Evolutionary conservation across 495 filamentous ascomycete species (phyloP).

Genomic region (Symbiotaphrina buchneri): DNA sequence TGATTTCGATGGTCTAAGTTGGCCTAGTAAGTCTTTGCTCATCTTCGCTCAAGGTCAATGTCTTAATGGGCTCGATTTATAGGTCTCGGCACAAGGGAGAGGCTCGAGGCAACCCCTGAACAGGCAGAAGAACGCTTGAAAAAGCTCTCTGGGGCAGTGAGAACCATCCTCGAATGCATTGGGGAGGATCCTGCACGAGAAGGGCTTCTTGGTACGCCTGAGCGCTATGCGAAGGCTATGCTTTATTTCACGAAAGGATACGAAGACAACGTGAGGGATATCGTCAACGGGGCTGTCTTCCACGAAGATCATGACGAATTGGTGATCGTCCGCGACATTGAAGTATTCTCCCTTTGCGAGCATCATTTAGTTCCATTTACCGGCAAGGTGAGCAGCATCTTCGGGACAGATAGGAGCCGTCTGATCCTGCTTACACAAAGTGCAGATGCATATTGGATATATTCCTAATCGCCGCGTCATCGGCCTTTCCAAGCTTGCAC

Average conservation of each 20-base stretch:
- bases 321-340: slow-evolving; percentile 95
- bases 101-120: slow-evolving; percentile 56
- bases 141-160: slow-evolving; percentile 66
- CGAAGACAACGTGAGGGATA: slow-evolving; percentile 79
- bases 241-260: slow-evolving; percentile 98
- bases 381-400: slow-evolving; percentile 44
- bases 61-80: slow-evolving; percentile 1
- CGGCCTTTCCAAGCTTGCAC: slow-evolving; percentile 83
- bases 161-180: slow-evolving; percentile 83
- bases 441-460: slow-evolving; percentile 93
- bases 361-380: slow-evolving; percentile 95
- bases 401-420: background rate
- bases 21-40: slow-evolving; percentile 31
- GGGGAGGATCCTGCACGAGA: slow-evolving; percentile 90
- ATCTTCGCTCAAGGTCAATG: background rate
- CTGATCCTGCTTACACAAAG: background rate
- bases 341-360: slow-evolving; percentile 88
- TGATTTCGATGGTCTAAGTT: slow-evolving; percentile 54
- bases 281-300: slow-evolving; percentile 90
- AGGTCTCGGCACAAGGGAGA: slow-evolving; percentile 61
- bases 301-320: slow-evolving; percentile 93
- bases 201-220: slow-evolving; percentile 68
- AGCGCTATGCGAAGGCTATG: slow-evolving; percentile 90
- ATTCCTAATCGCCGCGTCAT: slow-evolving; percentile 74
- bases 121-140: slow-evolving; percentile 46